phyloP scores from a whole-genome alignment of 371 early-diverging fungal genomes.

The Circinella umbellata region DNA sequence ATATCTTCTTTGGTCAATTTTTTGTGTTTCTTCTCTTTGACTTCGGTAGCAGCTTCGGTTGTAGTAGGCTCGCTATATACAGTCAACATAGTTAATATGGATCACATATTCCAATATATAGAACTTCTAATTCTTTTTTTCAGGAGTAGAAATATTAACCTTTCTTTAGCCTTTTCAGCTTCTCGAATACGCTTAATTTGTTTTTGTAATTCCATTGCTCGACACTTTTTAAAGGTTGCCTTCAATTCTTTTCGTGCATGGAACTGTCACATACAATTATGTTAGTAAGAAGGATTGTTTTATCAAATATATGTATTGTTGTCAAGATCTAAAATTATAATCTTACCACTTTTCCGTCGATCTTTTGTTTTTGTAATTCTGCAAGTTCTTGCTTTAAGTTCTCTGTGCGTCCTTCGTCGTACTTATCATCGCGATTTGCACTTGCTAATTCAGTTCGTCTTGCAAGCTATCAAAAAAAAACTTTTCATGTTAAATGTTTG shows the following conservation, averaged over 20 bases:
- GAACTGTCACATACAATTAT: constrained; percentile 23
- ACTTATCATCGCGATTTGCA: not conserved
- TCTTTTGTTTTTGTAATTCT: constrained; percentile 29
- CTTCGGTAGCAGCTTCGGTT: not conserved
- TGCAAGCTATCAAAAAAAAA: not conserved
- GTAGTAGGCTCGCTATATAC: not conserved
- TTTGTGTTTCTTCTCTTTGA: constrained; percentile 17
- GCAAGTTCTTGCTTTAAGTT: constrained; percentile 14
- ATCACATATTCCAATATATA: too few species aligned
- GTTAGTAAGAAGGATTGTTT: too few species aligned
- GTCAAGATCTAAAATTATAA: not conserved
- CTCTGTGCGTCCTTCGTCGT: constrained; percentile 2
- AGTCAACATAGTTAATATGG: not conserved
- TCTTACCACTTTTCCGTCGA: constrained; percentile 41
- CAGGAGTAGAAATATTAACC: constrained; percentile 3
- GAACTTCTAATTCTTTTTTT: too few species aligned
- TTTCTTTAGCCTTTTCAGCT: constrained; percentile 25
- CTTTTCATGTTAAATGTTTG: not conserved
- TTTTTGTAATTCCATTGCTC: constrained; percentile 35
- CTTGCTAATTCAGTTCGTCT: not conserved
- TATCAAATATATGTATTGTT: not conserved
- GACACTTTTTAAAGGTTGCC: constrained; percentile 39
- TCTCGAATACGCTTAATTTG: constrained; percentile 38
- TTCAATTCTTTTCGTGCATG: constrained; percentile 42
- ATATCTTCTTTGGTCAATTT: constrained; percentile 26